phyloP scores from a whole-genome alignment of 2,329 filamentous ascomycete species.

The Talaromyces sp. region DNA sequence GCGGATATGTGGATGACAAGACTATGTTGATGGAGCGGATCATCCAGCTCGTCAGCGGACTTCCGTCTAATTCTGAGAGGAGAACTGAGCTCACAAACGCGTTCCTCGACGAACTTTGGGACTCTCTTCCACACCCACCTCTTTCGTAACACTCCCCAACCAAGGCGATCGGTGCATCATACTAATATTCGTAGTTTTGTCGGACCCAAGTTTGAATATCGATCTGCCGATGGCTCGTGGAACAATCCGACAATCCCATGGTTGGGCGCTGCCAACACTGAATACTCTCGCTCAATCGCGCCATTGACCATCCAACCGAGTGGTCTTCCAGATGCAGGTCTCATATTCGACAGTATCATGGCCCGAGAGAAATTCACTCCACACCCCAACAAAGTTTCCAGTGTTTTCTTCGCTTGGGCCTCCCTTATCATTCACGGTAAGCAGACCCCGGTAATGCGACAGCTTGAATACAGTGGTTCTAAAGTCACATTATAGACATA shows the following conservation, averaged over 20 bases:
- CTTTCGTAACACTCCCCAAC: slow-evolving; percentile 50
- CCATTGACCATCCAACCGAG: slow-evolving; percentile 59
- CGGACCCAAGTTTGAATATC: slow-evolving; percentile 60
- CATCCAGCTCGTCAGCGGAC: slow-evolving; percentile 64
- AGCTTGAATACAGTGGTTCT: neutral
- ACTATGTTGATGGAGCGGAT: slow-evolving; percentile 73
- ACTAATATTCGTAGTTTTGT: slow-evolving; percentile 34
- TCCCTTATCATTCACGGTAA: slow-evolving; percentile 69
- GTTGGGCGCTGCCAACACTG: slow-evolving; percentile 64
- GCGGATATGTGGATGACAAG: slow-evolving; percentile 67
- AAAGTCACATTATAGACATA: slow-evolving; percentile 47
- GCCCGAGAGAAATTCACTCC: slow-evolving; percentile 42
- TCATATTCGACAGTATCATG: slow-evolving; percentile 47
- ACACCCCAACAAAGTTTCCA: slow-evolving; percentile 70
- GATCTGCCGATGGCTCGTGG: slow-evolving; percentile 66
- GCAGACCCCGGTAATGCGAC: slow-evolving; percentile 13
- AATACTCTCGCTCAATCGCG: slow-evolving; percentile 64
- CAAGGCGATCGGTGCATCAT: neutral
- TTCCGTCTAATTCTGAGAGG: slow-evolving; percentile 61
- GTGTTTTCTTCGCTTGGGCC: slow-evolving; percentile 69
- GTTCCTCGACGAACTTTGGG: slow-evolving; percentile 69
- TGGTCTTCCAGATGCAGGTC: slow-evolving; percentile 63
- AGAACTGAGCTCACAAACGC: slow-evolving; percentile 62
- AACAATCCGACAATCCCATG: slow-evolving; percentile 67
- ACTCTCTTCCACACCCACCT: slow-evolving; percentile 69